phyloP scores from a whole-genome alignment of 2,329 filamentous ascomycete genomes.

The Arthroderma sp. region DNA sequence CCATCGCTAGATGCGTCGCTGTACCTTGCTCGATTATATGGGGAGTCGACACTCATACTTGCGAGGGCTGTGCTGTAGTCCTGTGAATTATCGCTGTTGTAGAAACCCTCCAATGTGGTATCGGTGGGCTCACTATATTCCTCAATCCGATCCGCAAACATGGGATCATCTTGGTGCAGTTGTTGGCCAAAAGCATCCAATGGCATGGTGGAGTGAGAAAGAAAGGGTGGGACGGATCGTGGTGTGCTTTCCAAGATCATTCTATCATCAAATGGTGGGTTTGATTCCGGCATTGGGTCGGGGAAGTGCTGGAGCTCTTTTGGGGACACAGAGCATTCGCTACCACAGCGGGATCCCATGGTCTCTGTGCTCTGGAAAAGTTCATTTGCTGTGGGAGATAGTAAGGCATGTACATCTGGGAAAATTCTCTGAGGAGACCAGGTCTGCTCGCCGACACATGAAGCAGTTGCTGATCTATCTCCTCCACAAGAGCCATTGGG shows the following conservation, averaged over 20 bases:
- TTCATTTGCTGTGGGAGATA: background rate
- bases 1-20: too few species aligned
- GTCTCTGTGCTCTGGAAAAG: conserved; percentile 4
- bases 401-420: background rate
- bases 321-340: conserved; percentile 10
- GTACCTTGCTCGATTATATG: too few species aligned
- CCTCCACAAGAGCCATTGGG: conserved; percentile 10
- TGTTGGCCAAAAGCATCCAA: background rate
- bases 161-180: background rate
- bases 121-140: background rate
- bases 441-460: conserved; percentile 9
- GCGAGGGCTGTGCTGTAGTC: too few species aligned
- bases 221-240: background rate
- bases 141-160: too few species aligned
- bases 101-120: background rate
- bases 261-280: conserved; percentile 2
- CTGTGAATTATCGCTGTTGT: background rate
- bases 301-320: conserved; percentile 15
- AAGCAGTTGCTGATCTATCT: conserved; percentile 8
- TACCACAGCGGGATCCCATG: conserved; percentile 8
- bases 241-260: background rate
- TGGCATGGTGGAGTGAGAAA: background rate
- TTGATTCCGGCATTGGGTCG: conserved; percentile 12
- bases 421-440: conserved; percentile 6
- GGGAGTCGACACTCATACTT: too few species aligned